phyloP scores from a whole-genome alignment of 768 basidiomycete genomes.

The Floccularia luteovirens region DNA sequence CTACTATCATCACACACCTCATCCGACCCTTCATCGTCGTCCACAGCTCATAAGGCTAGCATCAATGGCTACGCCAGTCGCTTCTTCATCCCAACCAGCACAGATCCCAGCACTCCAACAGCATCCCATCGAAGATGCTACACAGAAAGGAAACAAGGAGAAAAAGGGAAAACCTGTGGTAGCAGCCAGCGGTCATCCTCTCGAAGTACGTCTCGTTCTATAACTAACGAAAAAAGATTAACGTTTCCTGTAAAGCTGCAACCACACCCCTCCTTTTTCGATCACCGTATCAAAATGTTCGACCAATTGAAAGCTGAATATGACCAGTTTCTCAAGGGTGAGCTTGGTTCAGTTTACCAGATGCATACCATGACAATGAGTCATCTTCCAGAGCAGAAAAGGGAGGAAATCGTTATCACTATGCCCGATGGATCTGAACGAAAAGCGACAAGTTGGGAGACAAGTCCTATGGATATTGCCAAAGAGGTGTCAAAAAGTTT shows the following conservation, averaged over 20 bases:
- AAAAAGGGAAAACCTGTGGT: conserved; percentile 35
- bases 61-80: conserved; percentile 48
- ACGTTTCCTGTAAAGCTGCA: conserved; percentile 42
- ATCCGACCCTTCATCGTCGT: conserved; percentile 6
- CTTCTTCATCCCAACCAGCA: conserved; percentile 47
- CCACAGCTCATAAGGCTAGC: conserved; percentile 14
- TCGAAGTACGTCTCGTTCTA: conserved; percentile 43
- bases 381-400: conserved; percentile 55
- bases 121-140: conserved; percentile 24
- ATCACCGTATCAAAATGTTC: conserved; percentile 85
- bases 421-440: conserved; percentile 82
- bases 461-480: conserved; percentile 86
- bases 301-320: conserved; percentile 81
- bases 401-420: conserved; percentile 77
- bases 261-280: conserved; percentile 83
- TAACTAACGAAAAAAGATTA: not conserved
- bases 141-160: conserved; percentile 27
- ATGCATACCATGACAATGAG: not conserved
- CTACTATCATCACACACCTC: conserved; percentile 20
- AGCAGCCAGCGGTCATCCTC: conserved; percentile 38
- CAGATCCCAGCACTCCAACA: conserved; percentile 38
- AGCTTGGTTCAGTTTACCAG: conserved; percentile 5
- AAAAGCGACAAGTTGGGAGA: conserved; percentile 89
- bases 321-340: conserved; percentile 74
- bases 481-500: conserved; percentile 82